Evolutionary conservation across 345 rosid species (phyloP).

Genomic region (Sapria himalayana): DNA sequence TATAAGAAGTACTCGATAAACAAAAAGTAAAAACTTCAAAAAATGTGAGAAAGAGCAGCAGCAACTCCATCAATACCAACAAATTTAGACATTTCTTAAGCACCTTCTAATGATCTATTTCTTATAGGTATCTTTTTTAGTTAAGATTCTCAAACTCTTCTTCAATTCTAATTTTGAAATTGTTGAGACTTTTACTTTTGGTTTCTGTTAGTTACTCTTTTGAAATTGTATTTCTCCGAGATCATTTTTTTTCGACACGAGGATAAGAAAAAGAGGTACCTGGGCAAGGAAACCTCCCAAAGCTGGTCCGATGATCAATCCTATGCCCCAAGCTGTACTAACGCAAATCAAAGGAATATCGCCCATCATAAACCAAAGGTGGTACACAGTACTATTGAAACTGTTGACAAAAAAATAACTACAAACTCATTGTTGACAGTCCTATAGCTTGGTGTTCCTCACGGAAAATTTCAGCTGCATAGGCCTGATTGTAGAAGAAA

Average conservation of each 20-base stretch:
- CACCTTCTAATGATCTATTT: neutral
- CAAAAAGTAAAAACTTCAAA: neutral
- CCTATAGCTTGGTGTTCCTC: conserved; percentile 48
- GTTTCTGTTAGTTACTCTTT: neutral
- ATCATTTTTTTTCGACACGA: neutral
- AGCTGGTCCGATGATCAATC: conserved; percentile 64
- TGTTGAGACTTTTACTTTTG: too few relatives aligned
- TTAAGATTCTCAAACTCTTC: neutral
- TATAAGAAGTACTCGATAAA: neutral
- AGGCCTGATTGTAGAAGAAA: conserved; percentile 32
- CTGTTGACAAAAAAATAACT: neutral
- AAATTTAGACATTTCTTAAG: too few relatives aligned
- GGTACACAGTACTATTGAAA: neutral
- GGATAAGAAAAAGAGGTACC: conserved; percentile 16
- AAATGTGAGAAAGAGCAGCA: neutral
- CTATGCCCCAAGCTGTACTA: conserved; percentile 63
- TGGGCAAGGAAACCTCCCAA: conserved; percentile 71
- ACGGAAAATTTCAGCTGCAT: conserved; percentile 52
- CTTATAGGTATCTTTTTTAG: neutral
- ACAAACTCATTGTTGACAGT: conserved; percentile 45
- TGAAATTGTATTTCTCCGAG: neutral
- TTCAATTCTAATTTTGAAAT: neutral
- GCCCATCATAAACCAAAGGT: neutral
- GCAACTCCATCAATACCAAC: too few relatives aligned
- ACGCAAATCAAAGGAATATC: conserved; percentile 14